Evolutionary conservation across 495 filamentous ascomycete genomes (phyloP), one percentile per base, ranked within the genome.

Genomic region (Viridothelium virens): DNA sequence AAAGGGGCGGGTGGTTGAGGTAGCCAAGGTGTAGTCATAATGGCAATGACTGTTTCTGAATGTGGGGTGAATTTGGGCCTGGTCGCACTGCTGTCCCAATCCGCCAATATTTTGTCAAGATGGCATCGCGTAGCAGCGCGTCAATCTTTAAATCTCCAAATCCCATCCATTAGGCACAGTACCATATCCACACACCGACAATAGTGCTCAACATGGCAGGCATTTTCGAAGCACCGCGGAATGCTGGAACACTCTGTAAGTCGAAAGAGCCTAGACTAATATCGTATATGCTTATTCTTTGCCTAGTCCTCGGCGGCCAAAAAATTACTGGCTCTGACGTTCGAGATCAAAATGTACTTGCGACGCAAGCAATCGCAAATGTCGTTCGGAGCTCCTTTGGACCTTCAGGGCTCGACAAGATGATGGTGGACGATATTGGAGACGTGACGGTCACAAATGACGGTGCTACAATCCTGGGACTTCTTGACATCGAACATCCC

Each of bases 401-500:
- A 48, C 94, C 94, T 66, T 96, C 91, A 67, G 94, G 94, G 41
- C 81, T 99, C 70, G 94, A 99, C 75, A 99, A 99, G 85, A 97
- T 99, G 95, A 97, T 99, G 95, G 95, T 99, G 74, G 94, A 99
- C 78, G 94, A 99, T 74, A 97, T 97, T 76, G 94, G 94, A 72
- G 94, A 99, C 84, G 94, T 99, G 61, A 97, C 95, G 63, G 94
- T 99, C 65, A 99, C 94, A 56, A 99, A 99, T 79, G 94, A 99
- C 76, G 94, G 94, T 67, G 94, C 94, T 61, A 99, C 94, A 34
- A 99, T 99, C 70, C 83, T 99, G 67, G 89, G 87, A 76, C 81
- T 99, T 71, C 83, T 99, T 70, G 94, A 96, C 77, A 90, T 99
- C 70, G 92, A 97, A 75, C 93, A 99, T 77, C 94, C 94, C 61